Conservation (phyloP, 805 yeast genomes). For the Ogataea ramenticola region DNA sequence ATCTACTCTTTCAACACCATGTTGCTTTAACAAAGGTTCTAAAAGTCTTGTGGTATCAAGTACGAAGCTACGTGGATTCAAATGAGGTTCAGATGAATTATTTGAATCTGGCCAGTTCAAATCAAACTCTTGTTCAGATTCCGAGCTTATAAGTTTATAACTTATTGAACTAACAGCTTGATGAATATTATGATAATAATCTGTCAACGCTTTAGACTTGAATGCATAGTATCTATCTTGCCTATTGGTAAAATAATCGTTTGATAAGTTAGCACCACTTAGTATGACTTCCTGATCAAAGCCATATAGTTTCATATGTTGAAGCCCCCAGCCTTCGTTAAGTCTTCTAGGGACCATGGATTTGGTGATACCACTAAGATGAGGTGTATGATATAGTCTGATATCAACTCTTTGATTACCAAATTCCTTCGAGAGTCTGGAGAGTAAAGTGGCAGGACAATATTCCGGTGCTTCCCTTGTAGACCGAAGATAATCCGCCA, state of each 20-base stretch:
- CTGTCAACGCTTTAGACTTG: constrained; percentile 46
- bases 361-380: constrained; percentile 60
- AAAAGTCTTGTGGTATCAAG: constrained; percentile 49
- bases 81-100: constrained; percentile 58
- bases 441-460: constrained; percentile 71
- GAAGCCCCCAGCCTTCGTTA: constrained; percentile 89
- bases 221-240: constrained; percentile 89
- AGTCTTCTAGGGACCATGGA: constrained; percentile 68
- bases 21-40: constrained; percentile 49
- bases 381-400: constrained; percentile 87
- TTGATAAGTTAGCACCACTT: constrained; percentile 86
- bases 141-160: constrained; percentile 45
- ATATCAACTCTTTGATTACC: constrained; percentile 66
- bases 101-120: constrained; percentile 72
- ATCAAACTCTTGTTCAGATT: constrained; percentile 38
- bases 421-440: constrained; percentile 55
- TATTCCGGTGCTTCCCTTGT: constrained; percentile 83
- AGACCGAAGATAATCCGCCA: constrained; percentile 85
- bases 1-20: constrained; percentile 3
- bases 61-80: constrained; percentile 43
- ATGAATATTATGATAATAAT: constrained; percentile 72
- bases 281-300: constrained; percentile 84
- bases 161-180: constrained; percentile 61
- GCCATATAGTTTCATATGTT: constrained; percentile 96
- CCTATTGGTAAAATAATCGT: constrained; percentile 88